A percentile compares a stretch with the other conserved stretches of the same genome.
Conservation (phyloP, 371 early-diverging fungal species). For the Mucor ambiguus region DNA sequence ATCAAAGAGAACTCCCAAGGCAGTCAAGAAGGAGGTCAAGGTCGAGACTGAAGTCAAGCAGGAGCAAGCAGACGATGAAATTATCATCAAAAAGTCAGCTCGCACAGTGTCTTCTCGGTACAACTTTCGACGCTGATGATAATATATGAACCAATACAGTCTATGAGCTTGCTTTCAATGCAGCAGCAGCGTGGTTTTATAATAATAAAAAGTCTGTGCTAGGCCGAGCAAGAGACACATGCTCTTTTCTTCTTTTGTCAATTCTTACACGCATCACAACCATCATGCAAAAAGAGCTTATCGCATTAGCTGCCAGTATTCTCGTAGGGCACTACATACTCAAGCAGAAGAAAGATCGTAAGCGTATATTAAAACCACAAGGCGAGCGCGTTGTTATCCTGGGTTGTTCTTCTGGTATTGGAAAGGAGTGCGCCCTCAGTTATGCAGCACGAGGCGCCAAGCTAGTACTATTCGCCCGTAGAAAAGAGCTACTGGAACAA, state of each 20-base stretch:
- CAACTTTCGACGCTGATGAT: constrained; percentile 5
- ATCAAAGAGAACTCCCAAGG: not conserved
- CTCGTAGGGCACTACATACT: constrained; percentile 10
- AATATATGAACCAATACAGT: not conserved
- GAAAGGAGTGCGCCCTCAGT: constrained; percentile 64
- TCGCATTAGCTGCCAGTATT: not conserved
- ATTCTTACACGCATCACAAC: not conserved
- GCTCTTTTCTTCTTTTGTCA: not conserved
- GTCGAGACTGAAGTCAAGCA: not conserved
- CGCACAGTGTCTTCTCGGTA: constrained; percentile 1
- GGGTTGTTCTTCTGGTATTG: constrained; percentile 86
- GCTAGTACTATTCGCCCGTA: constrained; percentile 71
- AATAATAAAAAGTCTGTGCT: too few relatives aligned
- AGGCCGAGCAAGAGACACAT: not conserved
- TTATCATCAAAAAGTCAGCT: not conserved
- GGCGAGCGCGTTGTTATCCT: constrained; percentile 73
- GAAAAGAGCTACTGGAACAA: constrained; percentile 51
- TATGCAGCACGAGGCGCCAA: constrained; percentile 76
- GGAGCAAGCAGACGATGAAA: not conserved
- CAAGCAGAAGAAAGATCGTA: constrained; percentile 10
- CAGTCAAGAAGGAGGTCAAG: not conserved
- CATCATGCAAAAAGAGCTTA: constrained; percentile 12
- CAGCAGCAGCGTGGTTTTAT: not conserved
- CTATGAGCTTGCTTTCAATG: not conserved
- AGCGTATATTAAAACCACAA: constrained; percentile 13